Evolutionary conservation across 2,329 filamentous ascomycete genomes (phyloP), one percentile per base, ranked within the genome.

Genomic region (Pyricularia pennisetigena): DNA sequence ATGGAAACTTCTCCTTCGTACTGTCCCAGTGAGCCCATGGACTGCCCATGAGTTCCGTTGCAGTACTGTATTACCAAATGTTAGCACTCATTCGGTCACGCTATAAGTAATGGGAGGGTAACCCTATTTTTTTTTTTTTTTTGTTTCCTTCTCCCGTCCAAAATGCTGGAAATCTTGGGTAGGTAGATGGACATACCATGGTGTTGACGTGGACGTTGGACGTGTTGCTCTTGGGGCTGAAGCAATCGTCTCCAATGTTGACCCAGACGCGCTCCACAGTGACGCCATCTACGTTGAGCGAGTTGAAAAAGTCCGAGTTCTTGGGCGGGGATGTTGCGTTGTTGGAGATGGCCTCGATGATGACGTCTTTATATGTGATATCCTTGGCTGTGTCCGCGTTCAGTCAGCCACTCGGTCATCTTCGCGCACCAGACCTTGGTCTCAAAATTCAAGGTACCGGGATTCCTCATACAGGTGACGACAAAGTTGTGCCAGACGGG

Each of bases 401-500:
- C 12, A 4, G 10, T n/a, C 16, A 59, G 24, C 20, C 49, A 24
- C 7, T 26, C 7, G 20, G n/a, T n/a, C n/a, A n/a, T 2, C 41
- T 4, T 49, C 2, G 41, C 7, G 20, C 41, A 41, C 9, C 7
- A 10, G n/a, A 4, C n/a, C n/a, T 14, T 32, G n/a, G 26, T 28
- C 26, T 29, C 35, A 12, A 20, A n/a, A 29, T 12, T 8, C 23
- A 4, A 24, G 49, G 20, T n/a, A 7, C 69, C 74, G 72, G 79
- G 71, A 14, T 5, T 24, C 2, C n/a, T 20, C 64, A 12, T 54
- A 66, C 81, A 86, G 35, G 82, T 82, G 16, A 88, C 84, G 49
- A 88, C 78, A 71, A 88, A 88, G 73, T 86, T 89, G 2, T 83
- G 87, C 86, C 86, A 88, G 78, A 85, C 87, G 1, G 86, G 86